A percentile compares a stretch with the other conserved stretches of the same genome.
phyloP scores from a whole-genome alignment of 2,329 filamentous ascomycete genomes.

The Zopfia rhizophila region DNA sequence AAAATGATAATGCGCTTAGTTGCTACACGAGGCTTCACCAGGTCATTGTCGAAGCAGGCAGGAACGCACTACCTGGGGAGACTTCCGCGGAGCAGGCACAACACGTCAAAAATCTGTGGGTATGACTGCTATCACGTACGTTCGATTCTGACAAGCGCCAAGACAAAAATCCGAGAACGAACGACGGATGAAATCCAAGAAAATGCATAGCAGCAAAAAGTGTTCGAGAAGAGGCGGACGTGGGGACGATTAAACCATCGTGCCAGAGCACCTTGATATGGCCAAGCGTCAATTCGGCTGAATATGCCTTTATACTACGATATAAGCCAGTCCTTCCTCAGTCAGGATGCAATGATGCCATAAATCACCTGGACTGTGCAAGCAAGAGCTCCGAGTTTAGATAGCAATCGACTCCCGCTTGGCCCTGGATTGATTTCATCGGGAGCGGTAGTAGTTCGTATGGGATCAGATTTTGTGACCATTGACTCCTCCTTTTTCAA shows the following conservation, averaged over 20 bases:
- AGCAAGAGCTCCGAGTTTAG: too few relatives aligned
- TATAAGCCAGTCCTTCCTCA: too few relatives aligned
- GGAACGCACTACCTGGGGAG: conserved; percentile 66
- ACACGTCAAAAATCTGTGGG: conserved; percentile 65
- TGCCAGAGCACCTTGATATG: too few relatives aligned
- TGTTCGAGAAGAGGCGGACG: conserved; percentile 59
- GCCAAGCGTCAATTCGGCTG: too few relatives aligned
- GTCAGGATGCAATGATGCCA: too few relatives aligned
- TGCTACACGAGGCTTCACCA: conserved; percentile 69
- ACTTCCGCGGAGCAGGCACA: conserved; percentile 66
- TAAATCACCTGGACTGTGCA: too few relatives aligned
- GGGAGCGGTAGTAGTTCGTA: too few relatives aligned
- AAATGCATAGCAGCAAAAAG: conserved; percentile 71
- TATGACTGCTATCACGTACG: conserved; percentile 18
- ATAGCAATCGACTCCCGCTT: too few relatives aligned
- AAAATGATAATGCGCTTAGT: conserved; percentile 67
- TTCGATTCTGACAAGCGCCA: conserved; percentile 33
- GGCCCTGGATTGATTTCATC: too few relatives aligned
- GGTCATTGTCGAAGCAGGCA: conserved; percentile 63
- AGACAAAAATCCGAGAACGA: conserved; percentile 69
- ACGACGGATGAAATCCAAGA: conserved; percentile 66
- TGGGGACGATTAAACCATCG: conserved; percentile 40
- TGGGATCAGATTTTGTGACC: too few relatives aligned
- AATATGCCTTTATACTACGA: too few relatives aligned
- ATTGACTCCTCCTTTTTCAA: conserved; percentile 20